phyloP scores from a whole-genome alignment of 2,329 filamentous ascomycete genomes.

The Balansia obtecta region DNA sequence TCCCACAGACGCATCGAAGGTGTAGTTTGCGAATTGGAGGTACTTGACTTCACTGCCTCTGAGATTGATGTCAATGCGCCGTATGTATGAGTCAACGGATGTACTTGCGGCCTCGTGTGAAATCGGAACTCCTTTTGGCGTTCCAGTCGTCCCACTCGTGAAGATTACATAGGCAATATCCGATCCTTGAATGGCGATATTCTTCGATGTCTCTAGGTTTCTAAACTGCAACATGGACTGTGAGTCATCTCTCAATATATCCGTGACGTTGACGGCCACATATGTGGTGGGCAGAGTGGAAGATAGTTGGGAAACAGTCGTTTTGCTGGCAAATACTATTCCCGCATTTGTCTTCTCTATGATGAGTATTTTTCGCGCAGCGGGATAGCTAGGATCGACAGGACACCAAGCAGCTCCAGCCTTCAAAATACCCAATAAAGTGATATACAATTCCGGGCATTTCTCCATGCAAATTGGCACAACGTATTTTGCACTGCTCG shows the following conservation, averaged over 20 bases:
- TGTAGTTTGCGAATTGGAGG: conserved; percentile 25
- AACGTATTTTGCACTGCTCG: conserved; percentile 12
- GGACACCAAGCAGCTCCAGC: conserved; percentile 28
- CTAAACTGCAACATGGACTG: background rate
- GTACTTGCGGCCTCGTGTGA: conserved; percentile 21
- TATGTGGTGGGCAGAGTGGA: conserved; percentile 19
- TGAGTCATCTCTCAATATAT: background rate
- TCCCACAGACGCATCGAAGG: conserved; percentile 37
- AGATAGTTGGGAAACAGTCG: conserved; percentile 6
- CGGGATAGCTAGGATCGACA: conserved; percentile 25
- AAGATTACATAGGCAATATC: conserved; percentile 25
- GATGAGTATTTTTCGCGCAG: conserved; percentile 24
- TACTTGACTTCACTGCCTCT: conserved; percentile 16
- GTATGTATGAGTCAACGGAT: conserved; percentile 8
- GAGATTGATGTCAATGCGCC: background rate
- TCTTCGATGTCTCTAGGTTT: background rate
- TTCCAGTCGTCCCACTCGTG: conserved; percentile 16
- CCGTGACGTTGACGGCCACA: conserved; percentile 7
- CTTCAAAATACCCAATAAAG: conserved; percentile 29
- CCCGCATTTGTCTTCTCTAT: conserved; percentile 21
- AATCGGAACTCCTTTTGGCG: conserved; percentile 26
- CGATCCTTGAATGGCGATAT: conserved; percentile 7
- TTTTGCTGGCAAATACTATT: conserved; percentile 1
- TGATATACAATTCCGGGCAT: conserved; percentile 23
- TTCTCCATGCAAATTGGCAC: conserved; percentile 26